Base-by-base conservation (phyloP, 768 basidiomycete species). In the Mrakia gelida region DNA sequence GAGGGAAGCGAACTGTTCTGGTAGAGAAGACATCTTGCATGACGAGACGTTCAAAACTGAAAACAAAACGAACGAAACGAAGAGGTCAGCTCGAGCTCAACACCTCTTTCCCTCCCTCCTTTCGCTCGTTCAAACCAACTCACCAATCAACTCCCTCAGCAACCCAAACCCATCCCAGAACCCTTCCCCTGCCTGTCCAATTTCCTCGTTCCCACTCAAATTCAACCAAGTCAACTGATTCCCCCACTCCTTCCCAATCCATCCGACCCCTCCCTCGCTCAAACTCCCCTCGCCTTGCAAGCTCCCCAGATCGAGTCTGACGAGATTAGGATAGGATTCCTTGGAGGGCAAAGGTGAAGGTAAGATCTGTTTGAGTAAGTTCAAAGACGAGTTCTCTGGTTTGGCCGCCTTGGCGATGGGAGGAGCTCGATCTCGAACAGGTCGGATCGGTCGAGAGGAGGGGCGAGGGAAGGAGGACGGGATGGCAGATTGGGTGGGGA, bases 61-160 rank as follows among this genome's bases (percentile, higher is more conserved):
- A 9, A n/a, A 13, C 26, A n/a, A 9, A n/a, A 1, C 0, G 11
- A 73, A 28, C 8, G 45, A 34, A 32, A 54, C 52, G 16, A 59
- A 54, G 2, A 38, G 52, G 45, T 54, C 34, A 73, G 71, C 28
- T n/a, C 26, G n/a, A 56, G 54, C 41, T 54, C 43, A 26, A 15
- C n/a, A n/a, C n/a, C 26, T 49, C 15, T 54, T 7, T 5, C 3
- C 18, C 34, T 21, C 10, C 16, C 26, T 41, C 16, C 28, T 34
- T 16, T 15, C n/a, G n/a, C n/a, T 21, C 9, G 1, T 65, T 26
- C 1, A 1, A n/a, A 16, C 13, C 23, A 23, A 38, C 78, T 65
- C 43, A 79, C 78, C 78, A n/a, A 79, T 45, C 41, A 79, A 61
- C 26, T 68, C 73, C 54, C 74, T 75, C 30, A 79, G 30, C 61